phyloP scores from a whole-genome alignment of 306 rosid genomes.

The Fragaria vesca region DNA sequence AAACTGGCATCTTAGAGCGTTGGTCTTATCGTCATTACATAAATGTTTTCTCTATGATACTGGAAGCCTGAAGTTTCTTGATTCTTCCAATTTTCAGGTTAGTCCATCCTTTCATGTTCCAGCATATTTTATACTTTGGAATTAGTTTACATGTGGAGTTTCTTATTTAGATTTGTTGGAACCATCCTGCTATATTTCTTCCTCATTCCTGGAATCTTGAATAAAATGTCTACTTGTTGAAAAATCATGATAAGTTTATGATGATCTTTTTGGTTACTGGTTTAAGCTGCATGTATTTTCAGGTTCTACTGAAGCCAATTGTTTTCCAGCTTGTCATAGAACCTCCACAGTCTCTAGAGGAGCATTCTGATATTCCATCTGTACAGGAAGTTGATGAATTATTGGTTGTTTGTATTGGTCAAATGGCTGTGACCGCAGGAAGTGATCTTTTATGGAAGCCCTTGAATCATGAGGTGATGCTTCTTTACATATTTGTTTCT shows the following conservation, averaged over 20 bases:
- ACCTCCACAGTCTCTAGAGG: slow-evolving; percentile 67
- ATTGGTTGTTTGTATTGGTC: slow-evolving; percentile 74
- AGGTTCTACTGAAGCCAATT: slow-evolving; percentile 82
- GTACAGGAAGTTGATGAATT: slow-evolving; percentile 77
- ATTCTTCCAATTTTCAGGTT: slow-evolving; percentile 80
- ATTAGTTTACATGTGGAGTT: neutral
- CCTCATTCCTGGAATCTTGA: neutral
- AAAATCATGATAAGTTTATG: neutral
- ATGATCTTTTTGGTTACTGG: slow-evolving; percentile 20
- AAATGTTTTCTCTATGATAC: slow-evolving; percentile 89
- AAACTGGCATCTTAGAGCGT: slow-evolving; percentile 82
- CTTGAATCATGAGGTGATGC: slow-evolving; percentile 75
- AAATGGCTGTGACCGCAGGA: slow-evolving; percentile 95
- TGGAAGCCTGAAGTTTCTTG: slow-evolving; percentile 74
- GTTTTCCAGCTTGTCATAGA: slow-evolving; percentile 72
- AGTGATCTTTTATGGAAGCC: slow-evolving; percentile 86
- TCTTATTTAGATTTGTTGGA: neutral
- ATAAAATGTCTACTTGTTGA: neutral
- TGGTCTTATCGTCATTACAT: slow-evolving; percentile 70
- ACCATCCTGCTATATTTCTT: neutral
- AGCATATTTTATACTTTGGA: neutral
- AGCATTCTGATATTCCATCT: slow-evolving; percentile 47
- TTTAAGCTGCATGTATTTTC: slow-evolving; percentile 24
- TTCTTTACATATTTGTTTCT: neutral
- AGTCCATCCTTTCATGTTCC: slow-evolving; percentile 24